These are phyloP conservation scores for Dactylellina parvicollis DNA, from an alignment of 2,329 filamentous ascomycete genomes.

Conservation along the genomic window DNA sequence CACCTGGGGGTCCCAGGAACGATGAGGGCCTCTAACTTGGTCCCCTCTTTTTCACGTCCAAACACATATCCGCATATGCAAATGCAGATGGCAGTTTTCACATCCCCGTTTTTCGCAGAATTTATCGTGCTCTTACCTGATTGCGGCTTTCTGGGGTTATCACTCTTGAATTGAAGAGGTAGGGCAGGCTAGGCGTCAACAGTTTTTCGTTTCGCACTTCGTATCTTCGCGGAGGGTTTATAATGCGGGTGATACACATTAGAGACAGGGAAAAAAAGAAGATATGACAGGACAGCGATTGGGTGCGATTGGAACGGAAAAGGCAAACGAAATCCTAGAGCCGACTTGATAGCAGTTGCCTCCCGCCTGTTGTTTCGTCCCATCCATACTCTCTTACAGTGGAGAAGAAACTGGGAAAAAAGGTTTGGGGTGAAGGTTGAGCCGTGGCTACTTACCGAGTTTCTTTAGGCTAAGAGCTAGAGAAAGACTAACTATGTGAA, in stretches of 20 bases:
- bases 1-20: background rate
- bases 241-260: constrained; percentile 19
- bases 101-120: constrained; percentile 3
- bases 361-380: constrained; percentile 32
- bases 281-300: background rate
- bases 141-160: background rate
- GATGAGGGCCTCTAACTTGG: too few species aligned
- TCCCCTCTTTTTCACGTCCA: too few species aligned
- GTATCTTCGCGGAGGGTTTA: constrained; percentile 23
- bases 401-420: background rate
- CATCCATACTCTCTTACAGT: constrained; percentile 5
- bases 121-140: background rate
- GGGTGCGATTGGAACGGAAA: constrained; percentile 17
- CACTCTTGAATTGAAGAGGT: background rate
- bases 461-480: constrained; percentile 31
- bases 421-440: constrained; percentile 20
- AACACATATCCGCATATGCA: constrained; percentile 6
- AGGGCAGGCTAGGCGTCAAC: constrained; percentile 11
- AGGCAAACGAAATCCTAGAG: background rate
- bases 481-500: background rate
- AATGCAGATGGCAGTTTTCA: constrained; percentile 21
- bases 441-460: constrained; percentile 33
- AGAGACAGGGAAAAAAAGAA: constrained; percentile 10
- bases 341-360: constrained; percentile 8
- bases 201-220: constrained; percentile 26